Conservation (phyloP, 306 rosid genomes). For the Casuarina cunninghamiana region DNA sequence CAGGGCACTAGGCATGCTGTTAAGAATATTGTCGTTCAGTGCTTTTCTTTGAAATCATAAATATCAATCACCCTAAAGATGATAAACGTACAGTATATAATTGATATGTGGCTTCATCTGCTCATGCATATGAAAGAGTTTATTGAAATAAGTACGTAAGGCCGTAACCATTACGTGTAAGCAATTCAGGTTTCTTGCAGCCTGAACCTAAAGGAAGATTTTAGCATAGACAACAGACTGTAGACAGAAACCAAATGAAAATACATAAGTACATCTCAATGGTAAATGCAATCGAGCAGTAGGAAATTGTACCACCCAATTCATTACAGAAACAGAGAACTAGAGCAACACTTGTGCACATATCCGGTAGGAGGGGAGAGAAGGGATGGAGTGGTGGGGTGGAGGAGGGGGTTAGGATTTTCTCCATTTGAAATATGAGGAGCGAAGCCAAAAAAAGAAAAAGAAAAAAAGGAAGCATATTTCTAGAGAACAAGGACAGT, state of each 20-base stretch:
- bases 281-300: background rate
- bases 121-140: background rate
- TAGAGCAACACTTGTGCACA: too few species aligned
- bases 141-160: background rate
- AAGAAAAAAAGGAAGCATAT: background rate
- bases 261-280: background rate
- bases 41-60: background rate
- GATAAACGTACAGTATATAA: background rate
- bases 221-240: background rate
- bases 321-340: background rate
- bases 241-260: background rate
- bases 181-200: background rate
- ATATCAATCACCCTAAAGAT: slow-evolving; percentile 6
- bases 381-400: too few species aligned
- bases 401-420: background rate
- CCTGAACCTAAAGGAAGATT: background rate
- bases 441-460: background rate
- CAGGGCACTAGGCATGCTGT: background rate
- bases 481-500: background rate
- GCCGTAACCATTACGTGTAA: background rate
- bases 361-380: too few species aligned
- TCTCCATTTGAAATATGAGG: background rate
- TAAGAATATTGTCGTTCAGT: background rate
- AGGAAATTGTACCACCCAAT: slow-evolving; percentile 1
- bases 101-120: slow-evolving; percentile 3